A percentile compares a stretch with the other conserved stretches of the same genome.
These are phyloP conservation scores for Sphaerosporella brunnea DNA, from an alignment of 495 filamentous ascomycete genomes.

Conservation along the genomic window DNA sequence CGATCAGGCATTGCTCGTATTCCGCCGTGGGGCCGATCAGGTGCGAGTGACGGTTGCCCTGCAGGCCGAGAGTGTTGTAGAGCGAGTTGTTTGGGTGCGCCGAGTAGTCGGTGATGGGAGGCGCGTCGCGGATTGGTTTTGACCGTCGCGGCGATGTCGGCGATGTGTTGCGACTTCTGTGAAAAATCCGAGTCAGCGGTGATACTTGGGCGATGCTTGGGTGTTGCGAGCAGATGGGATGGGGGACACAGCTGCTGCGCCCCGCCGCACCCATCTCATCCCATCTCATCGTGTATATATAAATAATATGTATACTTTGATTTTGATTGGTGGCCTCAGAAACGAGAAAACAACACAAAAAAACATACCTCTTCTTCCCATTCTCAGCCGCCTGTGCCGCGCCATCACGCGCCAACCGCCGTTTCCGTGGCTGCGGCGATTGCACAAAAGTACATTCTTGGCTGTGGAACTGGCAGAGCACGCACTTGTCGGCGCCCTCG, in stretches of 20 bases:
- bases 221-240: too few species aligned
- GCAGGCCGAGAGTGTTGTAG: slow-evolving; percentile 47
- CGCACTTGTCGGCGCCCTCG: slow-evolving; percentile 44
- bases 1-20: slow-evolving; percentile 55
- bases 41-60: slow-evolving; percentile 43
- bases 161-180: slow-evolving; percentile 2
- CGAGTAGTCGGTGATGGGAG: slow-evolving; percentile 22
- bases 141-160: slow-evolving; percentile 5
- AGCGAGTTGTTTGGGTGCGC: slow-evolving; percentile 34
- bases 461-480: slow-evolving; percentile 43
- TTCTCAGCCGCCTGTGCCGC: background rate
- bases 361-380: slow-evolving; percentile 5
- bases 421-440: slow-evolving; percentile 55
- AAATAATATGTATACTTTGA: too few species aligned
- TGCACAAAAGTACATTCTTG: slow-evolving; percentile 46
- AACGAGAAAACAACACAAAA: background rate
- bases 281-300: too few species aligned
- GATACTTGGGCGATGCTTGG: too few species aligned
- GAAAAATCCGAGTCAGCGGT: too few species aligned
- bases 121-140: slow-evolving; percentile 2
- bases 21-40: slow-evolving; percentile 53
- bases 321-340: background rate
- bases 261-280: too few species aligned
- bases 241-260: too few species aligned
- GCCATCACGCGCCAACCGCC: slow-evolving; percentile 36